Base-by-base conservation (phyloP, 345 rosid genomes). In the Euphorbia peplus region DNA sequence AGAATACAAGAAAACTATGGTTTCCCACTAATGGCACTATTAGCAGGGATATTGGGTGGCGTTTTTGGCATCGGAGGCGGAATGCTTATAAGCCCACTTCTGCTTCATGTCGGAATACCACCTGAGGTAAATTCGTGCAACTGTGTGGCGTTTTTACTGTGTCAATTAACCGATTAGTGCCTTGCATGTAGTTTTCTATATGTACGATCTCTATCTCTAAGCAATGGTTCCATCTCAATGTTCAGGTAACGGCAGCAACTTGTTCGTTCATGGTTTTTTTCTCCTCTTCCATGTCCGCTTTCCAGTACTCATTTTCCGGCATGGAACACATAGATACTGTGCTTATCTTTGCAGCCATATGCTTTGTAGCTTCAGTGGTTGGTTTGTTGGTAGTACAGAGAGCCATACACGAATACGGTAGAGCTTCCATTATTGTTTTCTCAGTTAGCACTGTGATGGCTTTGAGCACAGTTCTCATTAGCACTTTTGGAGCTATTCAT, bases 11-110 rank as follows among this genome's bases (percentile, higher is more conserved):
- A 76, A 81, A 76, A 71, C 73, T 56, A 80, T 61, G 70, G 77
- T 21, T 87, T 91, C 74, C 97, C 96, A 3, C 7, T 75, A 32
- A 91, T 89, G 92, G 91, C 96, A 13, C 73, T 91, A 5, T 28
- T 85, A 67, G 96, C 98, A 2, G 98, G 98, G 54, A 66, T 85
- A 6, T 47, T 93, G 63, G 98, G 95, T 16, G 95, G 98, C 68
- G 78, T 88, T 70, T 93, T 91, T 3, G 98, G 97, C 44, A 87
- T 93, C 63, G 98, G 98, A 51, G 96, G 98, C 4, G 97, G 93
- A 44, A 89, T 91, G 97, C 89, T 91, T 28, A 87, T 87, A 63
- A 91, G 93, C 70, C 97, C 89, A 19, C 96, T 93, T 74, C 98
- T 93, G 57, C 90, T 93, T 42, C 95, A 85, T 25, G 85, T 91